Base-by-base conservation (phyloP, 2,329 filamentous ascomycete genomes). In the Ophiostoma populinum region DNA sequence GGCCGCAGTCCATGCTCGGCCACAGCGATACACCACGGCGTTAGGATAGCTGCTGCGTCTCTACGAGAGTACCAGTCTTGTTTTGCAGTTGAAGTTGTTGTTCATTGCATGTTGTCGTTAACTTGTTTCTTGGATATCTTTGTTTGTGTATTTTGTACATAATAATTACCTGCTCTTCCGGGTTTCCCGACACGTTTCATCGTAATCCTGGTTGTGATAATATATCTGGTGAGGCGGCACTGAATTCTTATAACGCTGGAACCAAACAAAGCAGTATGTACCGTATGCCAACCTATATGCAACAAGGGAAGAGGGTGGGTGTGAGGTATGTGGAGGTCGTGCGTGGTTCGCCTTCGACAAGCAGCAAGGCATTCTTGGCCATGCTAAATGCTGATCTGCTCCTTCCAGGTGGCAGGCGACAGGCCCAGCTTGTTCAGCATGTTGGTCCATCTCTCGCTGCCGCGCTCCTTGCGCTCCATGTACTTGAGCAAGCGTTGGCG, bases 401-500 rank as follows among this genome's bases (percentile, higher is more conserved):
- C 78, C 63, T 83, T 80, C 78, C 83, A 95, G 34, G 80, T 85
- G 25, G 81, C 83, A 33, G 86, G 81, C 11, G 77, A 82, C 56
- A 98, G 57, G 11, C 92, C 90, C 42, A 98, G 61, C 40, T 71
- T 87, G 56, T 80, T 64, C 44, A 94, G 67, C 62, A 94, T 63
- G 55, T 92, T 69, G 54, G 79, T 75, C 82, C 86, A 98, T 53
- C 92, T 68, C 37, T 81, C 77, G 35, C 90, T 86, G 39, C 90
- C 90, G 43, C 85, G 72, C 58, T 98, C 92, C 62, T 86, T 92
- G 47, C 65, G 69, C 57, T 85, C 69, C 63, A 98, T 63, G 56
- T 98, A 98, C 46, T 68, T 70, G 50, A 98, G 57, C 44, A 93
- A 59, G 63, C 82, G 93, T 58, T 95, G 87, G 52, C 90, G 67